Evolutionary conservation across 2,329 filamentous ascomycete genomes (phyloP), one percentile per base, ranked within the genome.

Genomic region (Sporothrix sp.): DNA sequence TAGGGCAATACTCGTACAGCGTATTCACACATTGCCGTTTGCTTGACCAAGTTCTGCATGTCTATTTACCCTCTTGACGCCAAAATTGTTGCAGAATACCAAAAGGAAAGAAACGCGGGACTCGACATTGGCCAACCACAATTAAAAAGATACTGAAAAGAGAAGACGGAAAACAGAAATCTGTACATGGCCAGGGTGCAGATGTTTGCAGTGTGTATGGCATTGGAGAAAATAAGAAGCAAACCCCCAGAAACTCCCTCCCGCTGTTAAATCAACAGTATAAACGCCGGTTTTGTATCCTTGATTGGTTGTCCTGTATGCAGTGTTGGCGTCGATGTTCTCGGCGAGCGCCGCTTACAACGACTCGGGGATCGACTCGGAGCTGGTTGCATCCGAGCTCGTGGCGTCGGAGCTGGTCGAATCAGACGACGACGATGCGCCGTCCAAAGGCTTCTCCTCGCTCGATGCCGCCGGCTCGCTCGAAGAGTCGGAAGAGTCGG

Each of bases 221-320:
- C 10, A n/a, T n/a, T n/a, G n/a, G n/a, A n/a, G n/a, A n/a, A n/a
- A n/a, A n/a, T n/a, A n/a, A n/a, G n/a, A n/a, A n/a, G n/a, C n/a
- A n/a, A n/a, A n/a, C 25, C 39, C 16, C 39, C 28, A 14, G 11
- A 43, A 43, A n/a, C 30, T 25, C 39, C 38, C 38, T n/a, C 11
- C 39, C 37, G n/a, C 25, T 10, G 10, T 28, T 6, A 27, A 42
- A 18, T 10, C 14, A 42, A 14, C 23, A 10, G 8, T 7, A 45
- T 36, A 35, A 45, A 45, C 43, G 43, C 43, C 43, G 14, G 43
- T 36, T 35, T 35, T 45, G 30, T 45, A 27, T 45, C 30, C 20
- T 45, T 10, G 42, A 44, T 32, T n/a, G n/a, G 14, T 35, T 23
- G 32, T 33, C 14, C 5, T n/a, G 4, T 7, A 20, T 32, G 16